These are phyloP conservation scores for Talaromyces sp. DNA, from an alignment of 2,329 filamentous ascomycete genomes.

Conservation along the genomic window DNA sequence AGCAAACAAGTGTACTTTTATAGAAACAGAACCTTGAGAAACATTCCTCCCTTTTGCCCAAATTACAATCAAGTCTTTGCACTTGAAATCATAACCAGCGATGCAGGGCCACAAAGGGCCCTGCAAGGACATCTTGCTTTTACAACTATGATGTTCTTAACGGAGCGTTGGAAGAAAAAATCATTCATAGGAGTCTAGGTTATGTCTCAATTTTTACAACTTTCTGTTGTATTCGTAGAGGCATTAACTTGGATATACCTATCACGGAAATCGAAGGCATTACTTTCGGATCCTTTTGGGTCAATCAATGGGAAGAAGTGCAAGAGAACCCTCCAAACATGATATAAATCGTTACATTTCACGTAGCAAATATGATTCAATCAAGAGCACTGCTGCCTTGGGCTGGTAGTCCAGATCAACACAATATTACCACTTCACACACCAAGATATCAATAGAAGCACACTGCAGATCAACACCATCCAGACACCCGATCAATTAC, in stretches of 20 bases:
- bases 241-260: slow-evolving; percentile 6
- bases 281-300: slow-evolving; percentile 32
- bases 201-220: slow-evolving; percentile 24
- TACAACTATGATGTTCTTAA: slow-evolving; percentile 68
- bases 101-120: slow-evolving; percentile 67
- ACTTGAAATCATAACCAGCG: slow-evolving; percentile 54
- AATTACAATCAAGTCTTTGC: background rate
- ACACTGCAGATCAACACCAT: background rate
- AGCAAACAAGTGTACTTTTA: slow-evolving; percentile 7
- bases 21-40: background rate
- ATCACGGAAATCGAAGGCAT: slow-evolving; percentile 39
- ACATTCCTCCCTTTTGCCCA: background rate
- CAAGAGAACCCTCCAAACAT: slow-evolving; percentile 45
- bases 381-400: background rate
- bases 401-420: background rate
- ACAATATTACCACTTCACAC: background rate
- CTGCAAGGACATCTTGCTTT: slow-evolving; percentile 66
- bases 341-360: background rate
- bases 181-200: slow-evolving; percentile 22
- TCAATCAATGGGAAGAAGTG: slow-evolving; percentile 35
- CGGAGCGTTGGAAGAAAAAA: slow-evolving; percentile 76
- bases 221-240: slow-evolving; percentile 20
- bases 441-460: background rate
- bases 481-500: slow-evolving; percentile 12
- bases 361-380: background rate